phyloP scores from a whole-genome alignment of 2,329 filamentous ascomycete species.

The Colletotrichum acutatum region DNA sequence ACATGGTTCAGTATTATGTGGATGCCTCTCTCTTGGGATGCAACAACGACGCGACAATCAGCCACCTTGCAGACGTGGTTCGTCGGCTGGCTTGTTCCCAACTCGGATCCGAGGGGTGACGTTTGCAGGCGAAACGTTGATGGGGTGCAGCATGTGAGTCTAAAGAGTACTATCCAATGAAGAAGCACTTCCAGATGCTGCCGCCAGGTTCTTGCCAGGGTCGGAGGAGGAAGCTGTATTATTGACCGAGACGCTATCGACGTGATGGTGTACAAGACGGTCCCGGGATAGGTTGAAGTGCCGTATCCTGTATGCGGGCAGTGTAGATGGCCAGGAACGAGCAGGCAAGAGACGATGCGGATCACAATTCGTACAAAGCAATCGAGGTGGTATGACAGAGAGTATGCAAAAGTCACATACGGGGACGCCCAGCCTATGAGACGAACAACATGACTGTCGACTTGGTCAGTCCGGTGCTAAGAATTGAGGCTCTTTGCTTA shows the following conservation, averaged over 20 bases:
- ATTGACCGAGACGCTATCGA: conserved; percentile 25
- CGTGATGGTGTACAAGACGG: not conserved
- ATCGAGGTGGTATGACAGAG: not conserved
- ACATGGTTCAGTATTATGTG: conserved; percentile 34
- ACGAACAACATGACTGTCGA: conserved; percentile 12
- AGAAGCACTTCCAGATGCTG: conserved; percentile 4
- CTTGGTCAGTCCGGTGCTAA: conserved; percentile 17
- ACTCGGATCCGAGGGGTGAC: conserved; percentile 32
- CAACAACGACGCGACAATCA: conserved; percentile 4
- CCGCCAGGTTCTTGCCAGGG: conserved; percentile 1
- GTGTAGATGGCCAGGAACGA: not conserved
- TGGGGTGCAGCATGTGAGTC: conserved; percentile 18
- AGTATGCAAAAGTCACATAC: not conserved
- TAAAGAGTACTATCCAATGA: conserved; percentile 20
- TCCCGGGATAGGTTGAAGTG: not conserved
- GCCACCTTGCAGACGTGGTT: conserved; percentile 14
- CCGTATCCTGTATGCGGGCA: not conserved
- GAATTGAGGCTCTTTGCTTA: conserved; percentile 26
- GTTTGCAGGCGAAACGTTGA: conserved; percentile 31
- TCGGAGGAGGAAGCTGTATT: not conserved
- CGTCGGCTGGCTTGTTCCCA: conserved; percentile 24
- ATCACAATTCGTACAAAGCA: not conserved
- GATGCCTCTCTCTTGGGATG: not conserved
- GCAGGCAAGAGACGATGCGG: not conserved
- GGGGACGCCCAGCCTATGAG: not conserved